phyloP scores from a whole-genome alignment of 1,284 basidiomycete genomes.

The Amylostereum areolatum region DNA sequence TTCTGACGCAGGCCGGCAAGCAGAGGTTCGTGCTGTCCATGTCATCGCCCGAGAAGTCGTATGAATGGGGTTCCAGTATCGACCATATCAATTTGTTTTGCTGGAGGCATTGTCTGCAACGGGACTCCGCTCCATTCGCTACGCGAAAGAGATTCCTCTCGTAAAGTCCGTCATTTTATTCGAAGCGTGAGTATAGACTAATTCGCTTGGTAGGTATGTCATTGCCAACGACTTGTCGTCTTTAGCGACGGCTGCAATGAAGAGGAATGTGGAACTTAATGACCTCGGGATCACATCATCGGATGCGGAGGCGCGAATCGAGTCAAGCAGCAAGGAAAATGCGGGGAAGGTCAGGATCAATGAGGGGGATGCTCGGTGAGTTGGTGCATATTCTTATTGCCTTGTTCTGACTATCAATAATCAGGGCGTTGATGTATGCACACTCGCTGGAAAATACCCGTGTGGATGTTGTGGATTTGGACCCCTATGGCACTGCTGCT shows the following conservation, averaged over 20 bases:
- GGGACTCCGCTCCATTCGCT: slow-evolving; percentile 92
- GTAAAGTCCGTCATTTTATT: slow-evolving; percentile 53
- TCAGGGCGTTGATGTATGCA: slow-evolving; percentile 84
- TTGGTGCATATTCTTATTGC: slow-evolving; percentile 2
- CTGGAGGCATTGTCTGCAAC: slow-evolving; percentile 97
- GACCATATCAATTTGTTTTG: slow-evolving; percentile 68
- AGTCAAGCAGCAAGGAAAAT: slow-evolving; percentile 3
- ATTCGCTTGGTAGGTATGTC: slow-evolving; percentile 57
- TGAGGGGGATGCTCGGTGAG: slow-evolving; percentile 90
- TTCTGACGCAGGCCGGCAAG: neutral
- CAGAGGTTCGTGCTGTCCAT: slow-evolving; percentile 7
- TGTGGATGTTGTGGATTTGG: slow-evolving; percentile 94
- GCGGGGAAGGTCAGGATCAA: slow-evolving; percentile 72
- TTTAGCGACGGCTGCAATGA: slow-evolving; percentile 83
- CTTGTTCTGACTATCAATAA: neutral
- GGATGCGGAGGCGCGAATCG: slow-evolving; percentile 3
- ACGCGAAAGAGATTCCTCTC: slow-evolving; percentile 95
- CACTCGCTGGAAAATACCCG: slow-evolving; percentile 71
- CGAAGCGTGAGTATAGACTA: slow-evolving; percentile 41
- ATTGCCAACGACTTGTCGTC: slow-evolving; percentile 92
- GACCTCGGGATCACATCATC: slow-evolving; percentile 47
- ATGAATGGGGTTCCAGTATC: slow-evolving; percentile 29
- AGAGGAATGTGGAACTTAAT: slow-evolving; percentile 86
- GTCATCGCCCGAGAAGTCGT: too few species aligned
- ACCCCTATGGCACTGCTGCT: slow-evolving; percentile 96